These are phyloP conservation scores for Thelephora aurantiotincta DNA, from an alignment of 768 basidiomycete species.

Conservation along the genomic window DNA sequence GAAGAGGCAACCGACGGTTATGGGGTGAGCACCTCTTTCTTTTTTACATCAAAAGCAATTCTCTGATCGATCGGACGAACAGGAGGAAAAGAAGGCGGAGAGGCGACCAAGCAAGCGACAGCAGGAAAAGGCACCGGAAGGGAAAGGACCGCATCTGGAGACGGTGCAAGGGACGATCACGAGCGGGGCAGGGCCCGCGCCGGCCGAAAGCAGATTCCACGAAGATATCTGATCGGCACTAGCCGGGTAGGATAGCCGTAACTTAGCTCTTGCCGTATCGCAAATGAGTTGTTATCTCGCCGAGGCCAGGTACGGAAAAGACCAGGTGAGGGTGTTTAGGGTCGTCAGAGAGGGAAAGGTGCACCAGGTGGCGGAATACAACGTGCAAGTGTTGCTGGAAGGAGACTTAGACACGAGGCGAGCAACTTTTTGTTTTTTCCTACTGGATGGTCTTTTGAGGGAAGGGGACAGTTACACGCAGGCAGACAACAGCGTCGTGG, in stretches of 20 bases:
- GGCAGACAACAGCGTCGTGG: slow-evolving; percentile 78
- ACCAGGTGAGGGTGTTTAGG: slow-evolving; percentile 75
- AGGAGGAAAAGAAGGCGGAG: slow-evolving; percentile 29
- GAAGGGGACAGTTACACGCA: slow-evolving; percentile 51
- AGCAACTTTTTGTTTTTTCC: slow-evolving; percentile 1
- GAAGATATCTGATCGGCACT: slow-evolving; percentile 9
- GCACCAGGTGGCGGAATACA: slow-evolving; percentile 77
- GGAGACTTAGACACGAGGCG: slow-evolving; percentile 72
- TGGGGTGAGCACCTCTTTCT: slow-evolving; percentile 11
- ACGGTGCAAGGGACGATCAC: slow-evolving; percentile 5
- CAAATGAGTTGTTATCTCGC: slow-evolving; percentile 17
- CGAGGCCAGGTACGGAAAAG: slow-evolving; percentile 72
- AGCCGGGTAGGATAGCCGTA: too few relatives aligned
- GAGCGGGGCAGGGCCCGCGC: slow-evolving; percentile 7
- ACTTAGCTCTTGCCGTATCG: too few relatives aligned
- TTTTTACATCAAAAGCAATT: slow-evolving; percentile 7
- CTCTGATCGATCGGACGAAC: background rate
- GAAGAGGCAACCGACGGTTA: slow-evolving; percentile 23
- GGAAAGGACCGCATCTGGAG: slow-evolving; percentile 23
- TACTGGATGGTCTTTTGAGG: background rate
- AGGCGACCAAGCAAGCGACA: slow-evolving; percentile 43
- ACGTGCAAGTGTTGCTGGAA: slow-evolving; percentile 66
- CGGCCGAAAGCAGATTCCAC: slow-evolving; percentile 15
- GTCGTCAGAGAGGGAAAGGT: slow-evolving; percentile 56
- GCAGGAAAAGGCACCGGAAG: slow-evolving; percentile 64